Base-by-base conservation (phyloP, 2,329 filamentous ascomycete genomes). In the Claviceps sp. region DNA sequence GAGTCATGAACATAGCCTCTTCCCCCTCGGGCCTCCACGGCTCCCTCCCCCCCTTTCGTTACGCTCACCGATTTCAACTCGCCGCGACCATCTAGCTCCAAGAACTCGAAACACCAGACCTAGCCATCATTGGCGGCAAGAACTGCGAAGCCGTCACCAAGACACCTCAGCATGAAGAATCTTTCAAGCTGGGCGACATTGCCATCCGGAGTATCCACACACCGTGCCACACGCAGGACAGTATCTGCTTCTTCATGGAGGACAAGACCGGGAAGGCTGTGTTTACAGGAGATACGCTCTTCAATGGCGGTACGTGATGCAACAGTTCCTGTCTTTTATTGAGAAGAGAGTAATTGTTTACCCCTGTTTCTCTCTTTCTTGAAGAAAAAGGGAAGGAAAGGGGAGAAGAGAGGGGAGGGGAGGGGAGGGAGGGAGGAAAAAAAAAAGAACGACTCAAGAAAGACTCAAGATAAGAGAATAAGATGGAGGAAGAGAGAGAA, bases 171-270 rank as follows among this genome's bases (percentile, higher is more conserved):
- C 79, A 97, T 65, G 81, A 83, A 41, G 81, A 88, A 58, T 80
- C 75, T 3, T 95, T 96, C 74, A 84, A 80, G 56, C 81, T 98
- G 56, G 93, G 93, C 52, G 77, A 78, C 59, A 93, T 98, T 66
- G 77, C 78, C 14, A 85, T 96, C 53, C 91, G 80, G 64, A 86
- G 87, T 24, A 73, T 97, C n/a, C 87, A 97, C 70, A 98, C 93
- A 13, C 93, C 93, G 1, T 98, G 93, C 68, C 93, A 98, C 67
- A 98, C 93, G 1, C 90, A 96, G 71, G 93, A 98, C 71, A 96
- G 90, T 67, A 95, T 98, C 65, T 98, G 93, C 75, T 98, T 84
- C 73, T 88, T 83, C 60, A 82, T 93, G 73, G 81, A 95, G 68
- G 91, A 98, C 62, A 83, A 81, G 20, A 73, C 80, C 47, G 71